Evolutionary conservation across 192 early-diverging fungal genomes (phyloP), one percentile per base, ranked within the genome.

Genomic region (Coemansia sp.): DNA sequence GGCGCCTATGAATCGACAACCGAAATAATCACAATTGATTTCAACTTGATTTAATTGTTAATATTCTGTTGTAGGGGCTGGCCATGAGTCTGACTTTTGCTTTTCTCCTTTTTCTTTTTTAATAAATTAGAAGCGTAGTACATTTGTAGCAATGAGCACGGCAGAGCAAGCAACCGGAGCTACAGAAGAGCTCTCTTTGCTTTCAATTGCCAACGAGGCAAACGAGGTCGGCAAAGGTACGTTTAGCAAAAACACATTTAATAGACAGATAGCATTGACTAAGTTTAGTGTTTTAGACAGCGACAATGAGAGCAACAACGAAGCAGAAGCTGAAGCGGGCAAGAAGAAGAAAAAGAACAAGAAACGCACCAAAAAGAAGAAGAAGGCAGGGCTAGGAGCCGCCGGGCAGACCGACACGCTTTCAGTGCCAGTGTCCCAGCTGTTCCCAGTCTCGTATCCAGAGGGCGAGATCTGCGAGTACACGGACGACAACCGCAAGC

Each of bases 381-480:
- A 82, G 66, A 85, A 82, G 66, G 69, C 81, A 54, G 77, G 75
- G 3, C 14, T 57, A 1, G 73, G 73, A 2, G 82, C 78, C 3
- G 59, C 65, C 18, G 65, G 72, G 14, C 90, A 92, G 61, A 86
- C 88, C 0, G 84, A 86, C 41, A 84, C 87, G 18, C 85, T 88
- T 3, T 81, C 86, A 18, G 84, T 90, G 50, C 94, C 94, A 2
- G 84, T 99, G 5, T 85, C 91, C 4, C 85, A 92, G 71, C 79
- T 98, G 32, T 97, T 90, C 78, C 80, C 85, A 43, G 83, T 88
- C 75, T 79, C 84, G 35, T 99, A 89, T 76, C 91, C 94, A 1
- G 85, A 83, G 29, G 95, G 95, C 59, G 86, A 97, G 75, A 75
- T 90, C 32, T 81, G 84, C 68, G 87, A 96, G 26, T 99, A 99